phyloP scores from a whole-genome alignment of 352 stramenopile species.

The Elongisporangium prolatum region DNA sequence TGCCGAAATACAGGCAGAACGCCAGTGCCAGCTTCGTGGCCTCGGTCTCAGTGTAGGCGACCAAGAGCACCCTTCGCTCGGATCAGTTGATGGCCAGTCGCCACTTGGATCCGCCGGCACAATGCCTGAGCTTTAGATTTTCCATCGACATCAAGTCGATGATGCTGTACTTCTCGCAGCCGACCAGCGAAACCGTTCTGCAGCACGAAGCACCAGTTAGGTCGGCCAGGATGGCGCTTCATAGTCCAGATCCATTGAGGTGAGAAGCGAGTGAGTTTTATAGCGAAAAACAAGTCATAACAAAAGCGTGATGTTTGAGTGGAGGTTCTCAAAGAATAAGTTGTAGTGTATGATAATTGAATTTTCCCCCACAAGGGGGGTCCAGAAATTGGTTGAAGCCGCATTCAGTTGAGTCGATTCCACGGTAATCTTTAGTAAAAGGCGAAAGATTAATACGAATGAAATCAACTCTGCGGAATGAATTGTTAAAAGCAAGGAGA shows the following conservation, averaged over 20 bases:
- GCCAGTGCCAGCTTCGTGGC: conserved; percentile 28
- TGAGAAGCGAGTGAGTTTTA: not conserved
- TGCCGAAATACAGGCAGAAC: conserved; percentile 8
- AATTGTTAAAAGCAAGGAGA: conserved; percentile 4
- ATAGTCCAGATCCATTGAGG: not conserved
- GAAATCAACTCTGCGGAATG: conserved; percentile 69
- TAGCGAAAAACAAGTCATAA: too few relatives aligned
- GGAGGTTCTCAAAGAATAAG: too few relatives aligned
- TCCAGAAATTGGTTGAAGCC: conserved; percentile 79
- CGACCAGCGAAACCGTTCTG: conserved; percentile 28
- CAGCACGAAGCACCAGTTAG: conserved; percentile 47
- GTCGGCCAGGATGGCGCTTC: conserved; percentile 17
- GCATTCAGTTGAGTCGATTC: conserved; percentile 69
- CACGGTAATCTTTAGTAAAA: conserved; percentile 94
- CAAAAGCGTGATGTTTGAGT: too few relatives aligned
- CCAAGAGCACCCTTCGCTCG: conserved; percentile 26
- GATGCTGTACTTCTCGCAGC: conserved; percentile 24
- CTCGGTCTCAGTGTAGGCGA: conserved; percentile 29
- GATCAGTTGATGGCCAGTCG: conserved; percentile 34
- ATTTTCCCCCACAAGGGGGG: conserved; percentile 29
- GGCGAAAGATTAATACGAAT: conserved; percentile 90
- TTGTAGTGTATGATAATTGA: not conserved
- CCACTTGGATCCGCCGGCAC: conserved; percentile 40
- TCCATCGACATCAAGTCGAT: conserved; percentile 44
- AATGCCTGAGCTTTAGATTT: conserved; percentile 22